These are phyloP conservation scores for Phyllosticta capitalensis DNA, from an alignment of 2,329 filamentous ascomycete genomes.

Conservation along the genomic window DNA sequence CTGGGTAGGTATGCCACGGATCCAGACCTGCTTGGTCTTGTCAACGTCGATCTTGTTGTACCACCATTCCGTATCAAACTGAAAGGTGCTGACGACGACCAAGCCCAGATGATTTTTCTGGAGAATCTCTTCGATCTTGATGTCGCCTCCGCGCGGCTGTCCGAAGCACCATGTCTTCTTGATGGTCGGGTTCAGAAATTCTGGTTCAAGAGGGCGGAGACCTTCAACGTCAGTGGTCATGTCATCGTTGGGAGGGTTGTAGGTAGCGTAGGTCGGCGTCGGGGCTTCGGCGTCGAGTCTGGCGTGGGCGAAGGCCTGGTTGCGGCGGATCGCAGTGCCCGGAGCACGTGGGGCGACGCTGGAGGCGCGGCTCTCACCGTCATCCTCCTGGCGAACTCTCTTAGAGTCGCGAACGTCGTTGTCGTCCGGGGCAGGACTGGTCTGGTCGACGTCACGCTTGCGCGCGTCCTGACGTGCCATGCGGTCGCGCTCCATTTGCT, in stretches of 20 bases:
- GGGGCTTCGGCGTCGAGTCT: background rate
- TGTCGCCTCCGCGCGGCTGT: constrained; percentile 58
- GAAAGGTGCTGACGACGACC: constrained; percentile 76
- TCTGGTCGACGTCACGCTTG: constrained; percentile 45
- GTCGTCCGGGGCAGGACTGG: background rate
- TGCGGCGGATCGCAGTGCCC: background rate
- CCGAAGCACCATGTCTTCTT: constrained; percentile 73
- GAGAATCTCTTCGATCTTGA: constrained; percentile 80
- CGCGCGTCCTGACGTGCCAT: constrained; percentile 54
- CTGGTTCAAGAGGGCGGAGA: constrained; percentile 17
- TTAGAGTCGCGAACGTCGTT: background rate
- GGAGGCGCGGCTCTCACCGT: background rate
- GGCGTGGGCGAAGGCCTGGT: background rate
- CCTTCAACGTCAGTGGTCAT: constrained; percentile 16
- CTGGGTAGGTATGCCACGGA: constrained; percentile 51
- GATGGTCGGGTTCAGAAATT: constrained; percentile 55
- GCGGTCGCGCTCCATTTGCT: constrained; percentile 77
- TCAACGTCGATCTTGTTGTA: constrained; percentile 54
- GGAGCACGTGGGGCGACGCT: background rate
- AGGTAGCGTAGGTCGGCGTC: background rate
- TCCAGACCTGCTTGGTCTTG: constrained; percentile 41
- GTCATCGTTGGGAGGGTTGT: background rate
- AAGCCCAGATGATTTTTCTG: constrained; percentile 62
- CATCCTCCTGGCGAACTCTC: background rate
- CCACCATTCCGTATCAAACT: constrained; percentile 84